These are phyloP conservation scores for Cochlearia excelsa DNA, from an alignment of 345 rosid genomes.

Conservation along the genomic window DNA sequence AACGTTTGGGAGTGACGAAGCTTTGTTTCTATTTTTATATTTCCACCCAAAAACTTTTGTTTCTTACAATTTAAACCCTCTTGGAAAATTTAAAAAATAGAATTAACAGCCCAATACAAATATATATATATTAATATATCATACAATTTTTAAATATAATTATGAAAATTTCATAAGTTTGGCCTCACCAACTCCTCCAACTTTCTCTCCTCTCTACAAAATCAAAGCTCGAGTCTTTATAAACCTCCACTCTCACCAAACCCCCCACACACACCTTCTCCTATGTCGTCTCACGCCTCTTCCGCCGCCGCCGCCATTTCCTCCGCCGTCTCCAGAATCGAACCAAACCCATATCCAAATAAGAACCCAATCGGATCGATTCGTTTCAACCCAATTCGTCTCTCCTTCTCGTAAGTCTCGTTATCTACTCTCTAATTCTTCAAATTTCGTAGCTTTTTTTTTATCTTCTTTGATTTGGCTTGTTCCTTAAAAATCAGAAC, in stretches of 20 bases:
- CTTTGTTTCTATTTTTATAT: too few species aligned
- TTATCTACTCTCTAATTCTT: background rate
- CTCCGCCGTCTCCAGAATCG: background rate
- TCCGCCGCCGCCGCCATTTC: conserved; percentile 25
- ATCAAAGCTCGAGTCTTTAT: conserved; percentile 4
- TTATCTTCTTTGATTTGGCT: background rate
- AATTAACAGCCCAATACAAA: too few species aligned
- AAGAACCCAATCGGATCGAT: conserved; percentile 34
- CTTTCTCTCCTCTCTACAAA: conserved; percentile 26
- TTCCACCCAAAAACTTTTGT: too few species aligned
- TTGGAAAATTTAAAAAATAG: too few species aligned
- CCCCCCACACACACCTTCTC: conserved; percentile 31
- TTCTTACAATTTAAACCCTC: too few species aligned
- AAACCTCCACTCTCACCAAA: conserved; percentile 16
- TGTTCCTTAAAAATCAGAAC: background rate
- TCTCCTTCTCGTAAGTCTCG: conserved; percentile 38
- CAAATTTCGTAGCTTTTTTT: conserved; percentile 7
- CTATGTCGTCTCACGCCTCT: conserved; percentile 28
- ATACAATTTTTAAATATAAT: too few species aligned
- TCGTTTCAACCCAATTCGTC: conserved; percentile 34
- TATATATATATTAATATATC: too few species aligned
- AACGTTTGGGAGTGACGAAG: too few species aligned
- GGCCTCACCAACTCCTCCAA: conserved; percentile 29
- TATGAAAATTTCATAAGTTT: background rate
- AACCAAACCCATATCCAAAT: conserved; percentile 16